phyloP scores from a whole-genome alignment of 495 filamentous ascomycete genomes.

The Barbatosphaeria neglecta region DNA sequence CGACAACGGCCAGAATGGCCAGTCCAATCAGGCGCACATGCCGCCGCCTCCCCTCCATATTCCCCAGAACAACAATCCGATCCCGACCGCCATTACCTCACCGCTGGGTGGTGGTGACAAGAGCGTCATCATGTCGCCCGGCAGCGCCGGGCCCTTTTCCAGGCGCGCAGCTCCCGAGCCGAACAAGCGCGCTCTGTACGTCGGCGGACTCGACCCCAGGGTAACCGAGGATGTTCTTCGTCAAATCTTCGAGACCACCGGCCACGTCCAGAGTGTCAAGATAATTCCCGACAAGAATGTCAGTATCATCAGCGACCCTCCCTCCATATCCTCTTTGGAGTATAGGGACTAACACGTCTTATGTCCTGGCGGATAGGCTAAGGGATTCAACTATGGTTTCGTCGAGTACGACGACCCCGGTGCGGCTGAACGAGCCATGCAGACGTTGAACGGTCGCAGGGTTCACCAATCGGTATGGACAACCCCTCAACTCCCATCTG shows the following conservation, averaged over 20 bases:
- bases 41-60: conserved; percentile 88
- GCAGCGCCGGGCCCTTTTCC: conserved; percentile 65
- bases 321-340: not conserved
- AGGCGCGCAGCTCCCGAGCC: conserved; percentile 93
- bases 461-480: conserved; percentile 82
- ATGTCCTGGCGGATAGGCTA: conserved; percentile 41
- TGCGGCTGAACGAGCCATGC: conserved; percentile 92
- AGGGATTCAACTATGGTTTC: conserved; percentile 98
- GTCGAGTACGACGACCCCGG: conserved; percentile 98
- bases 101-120: conserved; percentile 60
- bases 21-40: conserved; percentile 73
- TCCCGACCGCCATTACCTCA: conserved; percentile 85
- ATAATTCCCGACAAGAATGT: conserved; percentile 99
- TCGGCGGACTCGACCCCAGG: conserved; percentile 86
- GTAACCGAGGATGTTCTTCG: conserved; percentile 94
- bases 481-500: not conserved
- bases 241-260: conserved; percentile 98
- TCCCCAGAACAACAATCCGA: conserved; percentile 92
- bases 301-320: conserved; percentile 23
- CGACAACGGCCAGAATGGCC: conserved; percentile 54
- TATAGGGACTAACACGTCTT: conserved; percentile 6
- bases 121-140: conserved; percentile 67
- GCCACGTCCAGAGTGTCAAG: conserved; percentile 96
- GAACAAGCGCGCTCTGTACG: conserved; percentile 96
- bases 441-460: conserved; percentile 85